These are phyloP conservation scores for Staphylotrichum longicolle DNA, from an alignment of 495 filamentous ascomycete genomes.

Conservation along the genomic window DNA sequence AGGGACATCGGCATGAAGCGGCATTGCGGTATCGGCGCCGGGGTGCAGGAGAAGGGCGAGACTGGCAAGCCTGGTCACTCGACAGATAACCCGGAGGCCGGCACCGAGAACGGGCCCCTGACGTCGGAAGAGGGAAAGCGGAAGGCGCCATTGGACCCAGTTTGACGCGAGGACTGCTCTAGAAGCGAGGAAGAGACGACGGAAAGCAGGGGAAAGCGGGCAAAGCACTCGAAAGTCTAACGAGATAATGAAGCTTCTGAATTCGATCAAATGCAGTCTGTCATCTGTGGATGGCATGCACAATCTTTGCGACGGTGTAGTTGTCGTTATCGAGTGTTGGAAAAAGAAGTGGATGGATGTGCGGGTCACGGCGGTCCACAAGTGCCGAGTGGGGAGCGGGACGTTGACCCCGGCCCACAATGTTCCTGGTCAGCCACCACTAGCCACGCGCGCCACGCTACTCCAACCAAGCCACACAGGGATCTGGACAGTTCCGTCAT, in stretches of 20 bases:
- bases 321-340: too few species aligned
- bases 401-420: too few species aligned
- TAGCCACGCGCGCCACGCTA: neutral
- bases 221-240: too few species aligned
- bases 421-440: too few species aligned
- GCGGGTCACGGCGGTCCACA: too few species aligned
- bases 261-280: too few species aligned
- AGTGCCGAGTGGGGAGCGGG: too few species aligned
- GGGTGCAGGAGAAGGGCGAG: neutral
- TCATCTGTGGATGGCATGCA: too few species aligned
- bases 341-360: too few species aligned
- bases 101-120: neutral
- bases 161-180: neutral
- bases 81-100: neutral
- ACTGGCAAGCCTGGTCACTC: neutral
- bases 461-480: slow-evolving; percentile 3
- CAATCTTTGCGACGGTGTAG: too few species aligned
- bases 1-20: neutral
- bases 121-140: neutral
- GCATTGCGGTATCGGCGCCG: slow-evolving; percentile 20
- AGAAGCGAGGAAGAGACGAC: neutral
- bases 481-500: slow-evolving; percentile 7
- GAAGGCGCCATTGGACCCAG: neutral
- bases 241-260: too few species aligned
- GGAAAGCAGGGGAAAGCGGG: neutral